Conservation (phyloP, 1,139 yeast genomes). For the Pichia sp. region DNA sequence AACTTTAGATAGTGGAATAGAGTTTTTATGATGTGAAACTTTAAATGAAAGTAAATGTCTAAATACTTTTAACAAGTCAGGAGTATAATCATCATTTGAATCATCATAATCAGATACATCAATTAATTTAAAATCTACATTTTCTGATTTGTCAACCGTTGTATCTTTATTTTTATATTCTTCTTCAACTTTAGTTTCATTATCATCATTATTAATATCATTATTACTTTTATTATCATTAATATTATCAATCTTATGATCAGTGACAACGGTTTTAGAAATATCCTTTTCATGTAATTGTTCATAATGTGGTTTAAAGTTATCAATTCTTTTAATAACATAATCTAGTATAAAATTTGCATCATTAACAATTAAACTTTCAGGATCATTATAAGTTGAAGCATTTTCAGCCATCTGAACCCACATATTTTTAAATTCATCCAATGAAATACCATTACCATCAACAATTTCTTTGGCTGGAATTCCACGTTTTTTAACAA, state of each 20-base stretch:
- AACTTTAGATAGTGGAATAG: constrained; percentile 17
- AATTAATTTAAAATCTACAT: not conserved
- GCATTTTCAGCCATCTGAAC: constrained; percentile 55
- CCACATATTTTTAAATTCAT: constrained; percentile 50
- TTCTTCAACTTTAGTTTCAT: not conserved
- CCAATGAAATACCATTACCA: constrained; percentile 6
- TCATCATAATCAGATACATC: constrained; percentile 5
- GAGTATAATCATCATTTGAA: constrained; percentile 13
- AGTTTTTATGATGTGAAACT: constrained; percentile 19
- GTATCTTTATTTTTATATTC: not conserved
- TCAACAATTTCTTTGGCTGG: constrained; percentile 1
- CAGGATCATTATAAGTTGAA: constrained; percentile 52
- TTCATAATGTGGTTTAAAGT: constrained; percentile 5
- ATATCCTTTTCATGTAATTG: not conserved
- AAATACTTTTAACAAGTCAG: constrained; percentile 13
- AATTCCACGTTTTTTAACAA: constrained; percentile 18
- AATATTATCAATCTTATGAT: too few relatives aligned
- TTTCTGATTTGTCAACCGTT: not conserved
- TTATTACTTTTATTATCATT: too few relatives aligned
- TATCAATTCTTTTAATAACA: constrained; percentile 30
- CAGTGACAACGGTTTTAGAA: too few relatives aligned
- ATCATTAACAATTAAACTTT: constrained; percentile 55
- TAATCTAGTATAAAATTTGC: constrained; percentile 39
- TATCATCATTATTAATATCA: not conserved
- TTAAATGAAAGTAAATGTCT: constrained; percentile 16